Conservation (phyloP, 805 yeast genomes). For the Yamadazyma nakazawae region DNA sequence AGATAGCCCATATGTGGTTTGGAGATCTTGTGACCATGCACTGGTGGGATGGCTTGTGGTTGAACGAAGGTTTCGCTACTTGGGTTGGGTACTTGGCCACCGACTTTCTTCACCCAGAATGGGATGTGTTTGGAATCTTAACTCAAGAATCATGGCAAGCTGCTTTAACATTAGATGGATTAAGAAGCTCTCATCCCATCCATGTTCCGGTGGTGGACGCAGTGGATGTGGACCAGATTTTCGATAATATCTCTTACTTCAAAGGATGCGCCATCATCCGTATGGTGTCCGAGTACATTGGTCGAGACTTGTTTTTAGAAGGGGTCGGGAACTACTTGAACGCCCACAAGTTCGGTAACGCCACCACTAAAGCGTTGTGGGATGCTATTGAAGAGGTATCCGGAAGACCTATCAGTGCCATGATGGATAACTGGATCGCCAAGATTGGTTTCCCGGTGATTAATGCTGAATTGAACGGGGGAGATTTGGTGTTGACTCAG, state of each 20-base stretch:
- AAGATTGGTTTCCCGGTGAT: constrained; percentile 73
- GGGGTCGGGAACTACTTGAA: constrained; percentile 73
- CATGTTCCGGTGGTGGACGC: constrained; percentile 80
- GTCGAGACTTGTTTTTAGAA: constrained; percentile 62
- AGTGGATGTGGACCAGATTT: constrained; percentile 75
- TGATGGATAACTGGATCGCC: constrained; percentile 72
- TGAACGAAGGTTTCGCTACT: constrained; percentile 88
- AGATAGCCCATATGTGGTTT: constrained; percentile 89
- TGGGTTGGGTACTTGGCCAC: constrained; percentile 76
- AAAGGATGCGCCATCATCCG: constrained; percentile 78
- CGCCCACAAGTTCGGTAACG: constrained; percentile 62
- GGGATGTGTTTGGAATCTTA: constrained; percentile 68
- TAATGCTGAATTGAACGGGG: constrained; percentile 41
- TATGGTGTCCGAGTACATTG: constrained; percentile 72
- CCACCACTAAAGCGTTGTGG: constrained; percentile 75
- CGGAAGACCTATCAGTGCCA: constrained; percentile 53
- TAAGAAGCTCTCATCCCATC: constrained; percentile 71
- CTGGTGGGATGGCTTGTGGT: constrained; percentile 93
- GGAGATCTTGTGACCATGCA: constrained; percentile 88
- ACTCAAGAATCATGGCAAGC: constrained; percentile 50
- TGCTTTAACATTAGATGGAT: constrained; percentile 53
- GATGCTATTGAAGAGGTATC: constrained; percentile 58
- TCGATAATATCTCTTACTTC: constrained; percentile 76
- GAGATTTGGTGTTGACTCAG: constrained; percentile 46
- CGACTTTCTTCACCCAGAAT: constrained; percentile 68